Evolutionary conservation across 148 eudicot species (phyloP), one percentile per base, ranked within the genome.

Genomic region (Heliosperma pusillum): DNA sequence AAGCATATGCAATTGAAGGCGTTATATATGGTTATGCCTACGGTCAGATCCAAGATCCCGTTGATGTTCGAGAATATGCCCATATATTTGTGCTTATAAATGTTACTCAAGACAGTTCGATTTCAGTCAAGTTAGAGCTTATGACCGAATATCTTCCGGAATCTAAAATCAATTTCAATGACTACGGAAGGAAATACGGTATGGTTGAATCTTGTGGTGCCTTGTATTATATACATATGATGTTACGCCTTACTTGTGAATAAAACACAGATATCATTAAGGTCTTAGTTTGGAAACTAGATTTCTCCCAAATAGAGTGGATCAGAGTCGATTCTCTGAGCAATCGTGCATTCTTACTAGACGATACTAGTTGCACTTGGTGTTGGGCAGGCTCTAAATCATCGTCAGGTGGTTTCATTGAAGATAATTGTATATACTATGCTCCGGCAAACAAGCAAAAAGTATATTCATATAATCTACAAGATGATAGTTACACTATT

Each of bases 361-460:
- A n/a, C n/a, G n/a, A n/a, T n/a, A n/a, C n/a, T n/a, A n/a, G n/a
- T n/a, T n/a, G n/a, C n/a, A n/a, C n/a, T n/a, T n/a, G n/a, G n/a
- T n/a, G n/a, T n/a, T n/a, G n/a, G n/a, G 59, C 42, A 2, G 44
- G 25, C 26, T 40, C 3, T 13, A 40, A 13, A 17, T 2, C 26
- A 66, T 36, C 57, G 7, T 1, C 3, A 27, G 68, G 74, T 44
- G 27, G 60, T 21, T 60, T 10, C 12, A 29, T 75, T 16, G 20
- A 52, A 56, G 53, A 42, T 8, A 75, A 75, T 36, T 66, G 72
- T 45, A 44, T 76, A 13, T 76, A 76, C 56, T 19, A 63, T 7
- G n/a, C 1, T 10, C 30, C 7, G 7, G 7, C 24, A 1, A 27
- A 36, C 4, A 5, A 10, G 27, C 0, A 10, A 10, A 44, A 5